Percentiles rank a stretch among this genome's conserved stretches.
These are phyloP conservation scores for Coemansia sp. DNA, from an alignment of 192 early-diverging fungal species.

Conservation along the genomic window DNA sequence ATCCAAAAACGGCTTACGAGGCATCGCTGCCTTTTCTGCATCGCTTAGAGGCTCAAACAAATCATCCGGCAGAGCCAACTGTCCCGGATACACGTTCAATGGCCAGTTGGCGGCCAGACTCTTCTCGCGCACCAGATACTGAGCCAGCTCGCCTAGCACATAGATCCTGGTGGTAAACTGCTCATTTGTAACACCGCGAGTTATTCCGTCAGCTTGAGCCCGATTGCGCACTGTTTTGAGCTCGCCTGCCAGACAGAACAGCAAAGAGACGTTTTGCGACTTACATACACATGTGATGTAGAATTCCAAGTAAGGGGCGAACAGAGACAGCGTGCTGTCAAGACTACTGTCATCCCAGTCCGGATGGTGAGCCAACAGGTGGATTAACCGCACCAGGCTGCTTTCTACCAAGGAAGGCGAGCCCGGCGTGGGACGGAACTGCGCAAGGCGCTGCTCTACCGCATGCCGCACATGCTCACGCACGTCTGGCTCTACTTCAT, in stretches of 20 bases:
- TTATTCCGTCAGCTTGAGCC: not conserved
- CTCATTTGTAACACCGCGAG: conserved; percentile 4
- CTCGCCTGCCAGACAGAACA: conserved; percentile 71
- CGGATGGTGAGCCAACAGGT: conserved; percentile 81
- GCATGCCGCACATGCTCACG: conserved; percentile 60
- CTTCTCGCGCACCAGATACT: conserved; percentile 75
- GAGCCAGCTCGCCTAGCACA: conserved; percentile 78
- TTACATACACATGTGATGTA: conserved; percentile 75
- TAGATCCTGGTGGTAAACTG: conserved; percentile 63
- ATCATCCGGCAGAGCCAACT: conserved; percentile 64
- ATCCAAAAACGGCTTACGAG: conserved; percentile 24
- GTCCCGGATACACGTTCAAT: conserved; percentile 72
- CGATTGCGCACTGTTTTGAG: conserved; percentile 75
- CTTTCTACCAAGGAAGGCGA: conserved; percentile 59
- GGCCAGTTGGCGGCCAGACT: conserved; percentile 75
- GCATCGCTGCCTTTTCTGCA: conserved; percentile 9
- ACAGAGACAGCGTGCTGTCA: conserved; percentile 39
- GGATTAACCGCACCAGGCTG: conserved; percentile 62
- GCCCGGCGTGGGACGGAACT: conserved; percentile 40
- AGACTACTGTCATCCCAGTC: conserved; percentile 65
- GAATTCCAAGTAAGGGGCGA: conserved; percentile 80
- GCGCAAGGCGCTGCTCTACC: conserved; percentile 59
- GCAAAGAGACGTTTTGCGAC: conserved; percentile 77
- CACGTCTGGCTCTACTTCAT: conserved; percentile 78
- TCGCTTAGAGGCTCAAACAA: conserved; percentile 56